Base-by-base conservation (phyloP, 2,329 filamentous ascomycete species). In the Verticillium alfalfae region DNA sequence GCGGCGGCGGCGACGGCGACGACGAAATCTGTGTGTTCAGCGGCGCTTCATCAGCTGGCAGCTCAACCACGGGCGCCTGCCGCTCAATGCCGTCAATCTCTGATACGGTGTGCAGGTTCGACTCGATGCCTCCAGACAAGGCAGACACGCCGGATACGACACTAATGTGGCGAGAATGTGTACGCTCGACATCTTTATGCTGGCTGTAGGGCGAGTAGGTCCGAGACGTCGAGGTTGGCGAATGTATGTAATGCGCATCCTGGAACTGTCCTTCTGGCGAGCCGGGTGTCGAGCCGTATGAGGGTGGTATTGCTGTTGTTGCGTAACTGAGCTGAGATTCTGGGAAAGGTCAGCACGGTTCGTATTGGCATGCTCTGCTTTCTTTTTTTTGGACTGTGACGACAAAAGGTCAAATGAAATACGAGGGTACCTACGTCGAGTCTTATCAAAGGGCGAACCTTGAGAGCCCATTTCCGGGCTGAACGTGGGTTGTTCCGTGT, bases 391-490 rank as follows among this genome's bases (percentile, higher is more conserved):
- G 4, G 4, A 31, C 26, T 38, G 7, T 8, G 9, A 37, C 13
- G 9, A 6, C 15, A 18, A 22, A 54, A 12, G 13, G 41, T 16
- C 22, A 6, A n/a, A 31, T 31, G 26, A 31, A 5, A 31, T 31
- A 31, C 26, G 26, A 31, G 4, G 26, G 26, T 2, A 52, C 36
- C 34, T 13, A 36, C 39, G 41, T n/a, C 34, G 49, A 9, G 36
- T 54, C 41, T 34, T 37, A 34, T 34, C 31, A 26, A 31, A 37
- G 5, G 16, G 34, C 16, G 58, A 45, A 13, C 41, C 55, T 13
- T 5, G 45, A 36, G 12, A 65, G 13, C 49, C 54, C 63, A 65
- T 64, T 18, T 64, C 61, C 1, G 64, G 61, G 15, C 56, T 31
- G 15, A 41, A 52, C 10, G 45, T n/a, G n/a, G n/a, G 5, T 12